phyloP scores from a whole-genome alignment of 148 eudicot genomes.

The Spergularia bocconei region DNA sequence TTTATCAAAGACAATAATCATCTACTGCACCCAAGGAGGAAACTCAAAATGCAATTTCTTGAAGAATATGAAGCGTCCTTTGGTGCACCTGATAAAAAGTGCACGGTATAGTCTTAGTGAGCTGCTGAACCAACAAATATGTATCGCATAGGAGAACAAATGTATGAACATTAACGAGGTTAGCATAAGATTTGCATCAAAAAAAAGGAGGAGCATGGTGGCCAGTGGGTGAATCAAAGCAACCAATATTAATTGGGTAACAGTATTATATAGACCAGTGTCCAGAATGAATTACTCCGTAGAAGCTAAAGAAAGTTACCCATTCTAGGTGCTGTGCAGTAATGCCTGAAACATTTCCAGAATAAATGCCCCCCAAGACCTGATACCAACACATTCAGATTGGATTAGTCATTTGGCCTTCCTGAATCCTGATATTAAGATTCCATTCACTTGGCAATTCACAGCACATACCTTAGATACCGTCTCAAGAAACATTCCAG shows the following conservation, averaged over 20 bases:
- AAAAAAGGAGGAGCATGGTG: neutral
- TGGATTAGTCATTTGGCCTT: neutral
- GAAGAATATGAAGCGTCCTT: conserved; percentile 75
- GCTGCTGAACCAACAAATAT: neutral
- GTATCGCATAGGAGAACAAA: neutral
- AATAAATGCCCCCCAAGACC: conserved; percentile 94
- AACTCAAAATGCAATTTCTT: conserved; percentile 80
- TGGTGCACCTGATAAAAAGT: conserved; percentile 67
- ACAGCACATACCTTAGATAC: conserved; percentile 73
- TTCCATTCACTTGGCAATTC: neutral
- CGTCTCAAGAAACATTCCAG: conserved; percentile 98
- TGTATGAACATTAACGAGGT: neutral
- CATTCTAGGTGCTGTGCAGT: conserved; percentile 98
- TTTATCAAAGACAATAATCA: conserved; percentile 11
- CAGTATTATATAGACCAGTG: neutral
- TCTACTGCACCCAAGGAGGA: neutral
- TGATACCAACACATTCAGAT: conserved; percentile 23
- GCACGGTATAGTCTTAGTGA: conserved; percentile 1
- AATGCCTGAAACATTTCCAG: conserved; percentile 85
- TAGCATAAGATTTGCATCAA: neutral
- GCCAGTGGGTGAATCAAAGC: neutral
- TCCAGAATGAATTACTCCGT: neutral
- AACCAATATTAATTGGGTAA: neutral
- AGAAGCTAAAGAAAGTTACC: conserved; percentile 41
- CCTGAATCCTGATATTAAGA: neutral